Base-by-base conservation (phyloP, 352 stramenopile genomes). In the Phytophthora megakarya region DNA sequence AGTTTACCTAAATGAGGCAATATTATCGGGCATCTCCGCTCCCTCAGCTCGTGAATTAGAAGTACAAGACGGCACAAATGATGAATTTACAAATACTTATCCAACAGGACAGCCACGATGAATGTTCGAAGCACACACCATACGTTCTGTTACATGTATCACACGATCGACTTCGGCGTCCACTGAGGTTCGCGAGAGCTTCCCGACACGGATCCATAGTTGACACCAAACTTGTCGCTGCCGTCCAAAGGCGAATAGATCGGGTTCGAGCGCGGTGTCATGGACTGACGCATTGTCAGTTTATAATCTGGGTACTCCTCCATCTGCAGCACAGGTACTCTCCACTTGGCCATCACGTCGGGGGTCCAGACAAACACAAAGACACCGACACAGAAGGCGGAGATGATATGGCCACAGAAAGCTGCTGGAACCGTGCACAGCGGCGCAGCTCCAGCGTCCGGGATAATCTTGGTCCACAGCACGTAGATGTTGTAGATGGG, bases 361-460 rank as follows among this genome's bases (percentile, higher is more conserved):
- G 86, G 86, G 6, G 86, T 95, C 82, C 84, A 92, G 9, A 93
- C 82, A 50, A 92, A 92, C 25, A 93, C 57, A 50, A 95, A 93
- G 1, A 92, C 84, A 18, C 84, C 84, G 23, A 95, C 72, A 56
- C 86, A 95, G 48, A 95, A 95, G 21, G 77, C 72, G 12, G 78
- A 77, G 44, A 95, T 95, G 67, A 95, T 65, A 56, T 95, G 86
- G 54, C 84, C 86, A 48, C 86, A 93, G 23, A 95, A 61, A 32
- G 78, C 76, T 13, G 84, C 73, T 0, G 86, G 86, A 10, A 91
- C 57, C 0, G 86, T 78, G 60, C 86, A 95, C n/a, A 92, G 28
- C 2, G 78, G 78, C 5, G 62, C 61, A 3, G 68, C 65, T 16
- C 61, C 62, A 0, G 73, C 62, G 35, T 73, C 57, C n/a, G 83